These are phyloP conservation scores for Platanus orientalis DNA, from an alignment of 164 flowering plant species.

Conservation along the genomic window DNA sequence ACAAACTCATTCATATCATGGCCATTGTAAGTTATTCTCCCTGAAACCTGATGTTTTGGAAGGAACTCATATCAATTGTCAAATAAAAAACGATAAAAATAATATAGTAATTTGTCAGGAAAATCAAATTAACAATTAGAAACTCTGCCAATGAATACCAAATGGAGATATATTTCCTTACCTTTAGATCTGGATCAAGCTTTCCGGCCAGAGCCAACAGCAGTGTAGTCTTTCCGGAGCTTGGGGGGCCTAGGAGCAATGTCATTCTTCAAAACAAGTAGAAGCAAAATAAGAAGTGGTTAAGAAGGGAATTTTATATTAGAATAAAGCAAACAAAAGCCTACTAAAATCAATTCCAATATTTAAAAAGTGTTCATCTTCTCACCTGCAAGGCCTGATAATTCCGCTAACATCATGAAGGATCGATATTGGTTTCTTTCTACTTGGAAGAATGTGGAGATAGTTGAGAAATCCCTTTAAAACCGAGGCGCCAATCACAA, in stretches of 20 bases:
- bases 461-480: constrained; percentile 37
- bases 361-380: not conserved
- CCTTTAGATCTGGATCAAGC: constrained; percentile 2
- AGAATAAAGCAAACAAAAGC: not conserved
- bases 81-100: not conserved
- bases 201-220: constrained; percentile 49
- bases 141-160: not conserved
- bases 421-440: constrained; percentile 42
- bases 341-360: not conserved
- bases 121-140: not conserved
- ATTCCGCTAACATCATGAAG: constrained; percentile 68
- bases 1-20: constrained; percentile 54
- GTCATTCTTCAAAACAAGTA: constrained; percentile 49
- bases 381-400: constrained; percentile 62
- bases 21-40: constrained; percentile 56
- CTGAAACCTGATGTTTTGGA: constrained; percentile 23
- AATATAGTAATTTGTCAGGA: no score
- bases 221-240: constrained; percentile 58
- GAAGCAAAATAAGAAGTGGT: no score
- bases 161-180: not conserved
- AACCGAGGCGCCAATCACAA: not conserved
- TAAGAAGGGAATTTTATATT: no score
- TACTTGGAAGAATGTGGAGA: constrained; percentile 39
- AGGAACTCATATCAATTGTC: not conserved
- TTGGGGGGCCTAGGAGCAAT: constrained; percentile 59